Evolutionary conservation across 2,329 filamentous ascomycete genomes (phyloP), one percentile per base, ranked within the genome.

Genomic region (Diplocarpon mali): DNA sequence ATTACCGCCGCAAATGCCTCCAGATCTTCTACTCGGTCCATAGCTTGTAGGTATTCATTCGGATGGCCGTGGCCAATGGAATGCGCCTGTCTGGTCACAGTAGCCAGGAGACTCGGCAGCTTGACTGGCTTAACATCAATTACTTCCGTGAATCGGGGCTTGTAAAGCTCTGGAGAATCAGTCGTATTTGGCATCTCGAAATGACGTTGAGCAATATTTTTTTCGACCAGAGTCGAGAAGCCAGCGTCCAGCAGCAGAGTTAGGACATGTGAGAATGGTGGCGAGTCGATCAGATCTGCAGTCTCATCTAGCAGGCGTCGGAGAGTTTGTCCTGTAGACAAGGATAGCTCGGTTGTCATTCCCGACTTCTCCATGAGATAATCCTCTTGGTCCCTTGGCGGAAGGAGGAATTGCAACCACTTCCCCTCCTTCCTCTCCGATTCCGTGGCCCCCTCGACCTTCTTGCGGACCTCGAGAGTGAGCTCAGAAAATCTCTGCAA

Each of bases 241-340:
- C 82, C 84, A 37, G 87, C 76, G 62, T 96, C 89, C 48, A 96
- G 83, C 45, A 95, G 75, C 46, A 85, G 78, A 2, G 83, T 86
- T 36, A 95, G 73, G 30, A 98, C 88, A 58, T 88, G 83, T 0
- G 81, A 76, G 65, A 96, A 96, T 30, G 85, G 77, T 0, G 92
- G 92, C 1, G 92, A 95, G 60, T 98, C 92, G 60, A 96, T 82
- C 17, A 98, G 75, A 62, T 98, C 92, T 32, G 90, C 85, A 2
- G 92, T 96, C 69, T 98, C 92, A 62, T 98, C 90, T 1, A 98
- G 76, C 15, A 98, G 75, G 46, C 85, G 82, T 45, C 90, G 80
- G 45, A 98, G 76, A n/a, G 73, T 24, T 24, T 24, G 20, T 24
- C 20, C 20, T 24, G 63, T 57, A 7, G 64, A 59, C 2, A 63